phyloP scores from a whole-genome alignment of 2,329 filamentous ascomycete genomes.

The Fusarium anguioides region DNA sequence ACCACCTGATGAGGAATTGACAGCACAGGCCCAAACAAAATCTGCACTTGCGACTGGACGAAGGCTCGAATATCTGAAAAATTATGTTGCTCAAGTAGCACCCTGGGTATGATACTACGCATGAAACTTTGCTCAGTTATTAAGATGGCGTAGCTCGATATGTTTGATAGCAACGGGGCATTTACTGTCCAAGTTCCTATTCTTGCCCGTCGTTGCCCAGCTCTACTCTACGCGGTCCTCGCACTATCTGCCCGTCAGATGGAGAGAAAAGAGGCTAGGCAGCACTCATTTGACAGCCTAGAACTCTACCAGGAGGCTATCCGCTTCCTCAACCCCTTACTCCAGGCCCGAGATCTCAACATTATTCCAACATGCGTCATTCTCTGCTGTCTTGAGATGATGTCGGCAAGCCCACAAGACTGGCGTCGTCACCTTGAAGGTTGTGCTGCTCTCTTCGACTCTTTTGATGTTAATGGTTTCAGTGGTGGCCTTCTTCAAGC shows the following conservation, averaged over 20 bases:
- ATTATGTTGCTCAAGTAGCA: constrained; percentile 65
- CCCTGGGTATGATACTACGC: constrained; percentile 55
- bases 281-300: constrained; percentile 61
- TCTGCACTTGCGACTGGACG: constrained; percentile 48
- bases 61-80: constrained; percentile 56
- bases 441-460: constrained; percentile 65
- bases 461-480: constrained; percentile 64
- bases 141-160: constrained; percentile 59
- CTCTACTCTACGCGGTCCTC: constrained; percentile 63
- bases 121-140: background rate
- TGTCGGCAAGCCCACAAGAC: constrained; percentile 56
- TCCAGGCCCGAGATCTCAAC: constrained; percentile 48
- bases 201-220: constrained; percentile 58
- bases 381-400: constrained; percentile 57
- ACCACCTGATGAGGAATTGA: constrained; percentile 33
- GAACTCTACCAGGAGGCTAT: constrained; percentile 67
- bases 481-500: constrained; percentile 63
- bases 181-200: constrained; percentile 65
- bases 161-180: constrained; percentile 64
- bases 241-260: constrained; percentile 66
- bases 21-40: constrained; percentile 39
- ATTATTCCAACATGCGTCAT: constrained; percentile 54
- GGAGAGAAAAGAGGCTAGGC: constrained; percentile 60
- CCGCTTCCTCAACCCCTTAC: constrained; percentile 52
- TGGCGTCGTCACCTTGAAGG: constrained; percentile 69